A percentile compares a stretch with the other conserved stretches of the same genome.
phyloP scores from a whole-genome alignment of 2,329 filamentous ascomycete species.

The Xylariales sp. region DNA sequence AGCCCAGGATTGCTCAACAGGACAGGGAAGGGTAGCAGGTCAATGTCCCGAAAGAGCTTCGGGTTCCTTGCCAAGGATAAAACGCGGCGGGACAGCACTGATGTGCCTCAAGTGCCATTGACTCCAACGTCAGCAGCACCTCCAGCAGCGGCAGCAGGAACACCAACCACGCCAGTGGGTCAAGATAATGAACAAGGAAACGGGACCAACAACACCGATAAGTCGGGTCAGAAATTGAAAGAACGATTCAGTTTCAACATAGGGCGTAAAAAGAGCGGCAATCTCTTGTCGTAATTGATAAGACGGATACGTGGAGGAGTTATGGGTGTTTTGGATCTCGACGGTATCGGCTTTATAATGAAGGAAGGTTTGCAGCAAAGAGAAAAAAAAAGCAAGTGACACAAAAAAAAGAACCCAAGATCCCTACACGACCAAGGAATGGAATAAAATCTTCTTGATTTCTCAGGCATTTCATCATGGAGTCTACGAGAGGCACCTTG shows the following conservation, averaged over 20 bases:
- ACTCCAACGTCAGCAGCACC: conserved; percentile 1
- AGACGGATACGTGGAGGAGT: no score
- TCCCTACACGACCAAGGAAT: no score
- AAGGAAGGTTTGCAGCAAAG: no score
- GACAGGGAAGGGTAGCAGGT: conserved; percentile 70
- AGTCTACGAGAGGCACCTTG: no score
- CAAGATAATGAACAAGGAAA: conserved; percentile 22
- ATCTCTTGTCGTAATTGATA: conserved; percentile 27
- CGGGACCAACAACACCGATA: conserved; percentile 3
- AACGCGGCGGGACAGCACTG: conserved; percentile 28
- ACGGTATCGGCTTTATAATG: no score
- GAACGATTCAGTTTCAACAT: conserved; percentile 64
- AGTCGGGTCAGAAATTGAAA: conserved; percentile 32
- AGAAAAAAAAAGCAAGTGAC: no score
- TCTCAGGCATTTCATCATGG: no score
- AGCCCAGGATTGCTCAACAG: conserved; percentile 52
- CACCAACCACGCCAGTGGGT: no score
- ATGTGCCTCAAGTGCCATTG: conserved; percentile 20
- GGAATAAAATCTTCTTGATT: no score
- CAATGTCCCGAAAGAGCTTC: conserved; percentile 72
- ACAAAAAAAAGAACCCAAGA: no score
- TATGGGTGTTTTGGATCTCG: no score
- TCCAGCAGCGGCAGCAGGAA: conserved; percentile 12
- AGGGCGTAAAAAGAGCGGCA: conserved; percentile 67
- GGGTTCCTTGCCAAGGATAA: conserved; percentile 58